A percentile compares a stretch with the other conserved stretches of the same genome.
Conservation (phyloP, 1,284 basidiomycete genomes). For the Fomitopsis pinicola region DNA sequence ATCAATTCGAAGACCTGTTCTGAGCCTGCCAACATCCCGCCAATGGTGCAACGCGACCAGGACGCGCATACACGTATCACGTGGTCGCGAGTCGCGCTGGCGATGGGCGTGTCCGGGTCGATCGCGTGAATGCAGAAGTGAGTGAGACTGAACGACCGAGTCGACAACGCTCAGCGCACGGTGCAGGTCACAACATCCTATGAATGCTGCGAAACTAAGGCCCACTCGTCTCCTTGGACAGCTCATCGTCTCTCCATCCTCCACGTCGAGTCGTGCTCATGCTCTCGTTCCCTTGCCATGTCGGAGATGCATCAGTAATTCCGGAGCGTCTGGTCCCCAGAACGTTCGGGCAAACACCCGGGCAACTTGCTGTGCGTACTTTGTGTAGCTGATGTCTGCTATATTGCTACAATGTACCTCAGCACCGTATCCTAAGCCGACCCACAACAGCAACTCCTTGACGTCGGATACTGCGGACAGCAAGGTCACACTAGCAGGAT, state of each 20-base stretch:
- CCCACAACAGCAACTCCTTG: slow-evolving; percentile 4
- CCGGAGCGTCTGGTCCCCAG: neutral
- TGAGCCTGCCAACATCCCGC: no score
- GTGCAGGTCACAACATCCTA: neutral
- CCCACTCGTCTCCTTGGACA: neutral
- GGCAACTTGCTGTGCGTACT: neutral
- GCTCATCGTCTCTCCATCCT: neutral
- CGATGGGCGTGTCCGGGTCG: neutral
- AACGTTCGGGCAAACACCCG: neutral
- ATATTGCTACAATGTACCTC: neutral
- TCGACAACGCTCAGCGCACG: no score
- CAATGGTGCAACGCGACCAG: no score
- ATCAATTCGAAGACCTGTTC: no score
- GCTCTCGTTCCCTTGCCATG: neutral
- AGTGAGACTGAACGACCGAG: no score
- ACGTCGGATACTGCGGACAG: neutral
- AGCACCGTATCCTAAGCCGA: slow-evolving; percentile 7
- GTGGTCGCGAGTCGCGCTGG: neutral
- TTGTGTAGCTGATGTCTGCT: neutral
- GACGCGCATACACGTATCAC: neutral
- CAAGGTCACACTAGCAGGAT: slow-evolving; percentile 70
- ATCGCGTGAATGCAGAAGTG: neutral
- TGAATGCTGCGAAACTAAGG: neutral
- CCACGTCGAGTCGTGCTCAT: neutral
- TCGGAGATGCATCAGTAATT: neutral